Evolutionary conservation across 1,139 yeast genomes (phyloP).

Genomic region (Blastobotrys apis): DNA sequence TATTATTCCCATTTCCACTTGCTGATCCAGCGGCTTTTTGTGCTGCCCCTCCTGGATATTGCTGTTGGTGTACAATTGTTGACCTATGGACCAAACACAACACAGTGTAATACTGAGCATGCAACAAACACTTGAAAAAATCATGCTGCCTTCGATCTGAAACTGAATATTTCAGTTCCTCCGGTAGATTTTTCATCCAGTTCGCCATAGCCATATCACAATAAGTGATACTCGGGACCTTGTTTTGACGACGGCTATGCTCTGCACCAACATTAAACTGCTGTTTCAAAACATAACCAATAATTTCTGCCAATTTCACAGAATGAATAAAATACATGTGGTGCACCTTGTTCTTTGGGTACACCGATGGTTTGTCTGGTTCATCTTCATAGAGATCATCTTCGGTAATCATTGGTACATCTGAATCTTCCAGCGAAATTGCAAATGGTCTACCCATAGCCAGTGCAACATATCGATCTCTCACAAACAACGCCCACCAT

Average conservation of each 20-base stretch:
- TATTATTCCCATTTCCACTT: constrained; percentile 1
- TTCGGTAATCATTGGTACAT: constrained; percentile 64
- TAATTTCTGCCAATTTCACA: constrained; percentile 67
- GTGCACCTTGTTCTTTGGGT: constrained; percentile 46
- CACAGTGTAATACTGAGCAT: constrained; percentile 70
- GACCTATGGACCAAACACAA: constrained; percentile 70
- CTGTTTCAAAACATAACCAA: constrained; percentile 66
- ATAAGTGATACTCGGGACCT: constrained; percentile 57
- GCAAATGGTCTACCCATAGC: constrained; percentile 73
- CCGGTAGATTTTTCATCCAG: constrained; percentile 71
- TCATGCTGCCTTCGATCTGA: constrained; percentile 49
- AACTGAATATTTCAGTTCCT: constrained; percentile 58
- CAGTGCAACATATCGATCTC: constrained; percentile 67
- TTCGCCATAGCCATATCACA: constrained; percentile 79
- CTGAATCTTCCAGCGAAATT: constrained; percentile 71
- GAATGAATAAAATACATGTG: constrained; percentile 59
- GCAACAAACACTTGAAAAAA: constrained; percentile 57
- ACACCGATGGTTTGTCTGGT: constrained; percentile 43
- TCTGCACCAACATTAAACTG: constrained; percentile 72
- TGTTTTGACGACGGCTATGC: constrained; percentile 43
- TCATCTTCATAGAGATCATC: constrained; percentile 64
- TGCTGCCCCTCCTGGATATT: constrained; percentile 19
- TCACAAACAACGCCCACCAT: constrained; percentile 78
- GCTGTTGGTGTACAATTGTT: constrained; percentile 54
- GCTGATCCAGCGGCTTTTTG: neutral